Conservation (phyloP, 345 rosid genomes). For the Gossypium mustelinum region DNA sequence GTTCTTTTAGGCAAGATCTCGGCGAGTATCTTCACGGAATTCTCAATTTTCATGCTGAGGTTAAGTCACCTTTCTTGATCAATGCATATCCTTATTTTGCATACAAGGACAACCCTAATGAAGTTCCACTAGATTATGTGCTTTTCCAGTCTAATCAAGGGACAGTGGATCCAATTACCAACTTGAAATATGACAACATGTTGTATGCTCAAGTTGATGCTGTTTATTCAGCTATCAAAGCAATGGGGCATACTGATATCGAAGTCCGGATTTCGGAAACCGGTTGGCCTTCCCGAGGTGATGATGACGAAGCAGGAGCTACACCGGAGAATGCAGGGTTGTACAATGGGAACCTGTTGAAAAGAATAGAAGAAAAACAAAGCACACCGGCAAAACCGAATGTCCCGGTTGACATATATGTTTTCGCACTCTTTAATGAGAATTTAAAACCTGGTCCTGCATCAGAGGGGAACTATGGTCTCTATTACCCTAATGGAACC, state of each 20-base stretch:
- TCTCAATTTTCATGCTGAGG: constrained; percentile 57
- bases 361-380: constrained; percentile 41
- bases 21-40: constrained; percentile 45
- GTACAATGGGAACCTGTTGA: constrained; percentile 67
- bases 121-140: constrained; percentile 59
- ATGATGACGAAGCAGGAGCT: constrained; percentile 68
- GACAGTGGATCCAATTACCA: constrained; percentile 49
- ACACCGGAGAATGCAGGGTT: constrained; percentile 65
- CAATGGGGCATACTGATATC: constrained; percentile 60
- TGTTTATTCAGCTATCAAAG: constrained; percentile 66
- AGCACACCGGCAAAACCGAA: constrained; percentile 78
- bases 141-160: constrained; percentile 80
- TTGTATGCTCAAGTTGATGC: constrained; percentile 93
- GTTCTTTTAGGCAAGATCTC: constrained; percentile 56
- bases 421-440: constrained; percentile 91
- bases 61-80: constrained; percentile 66
- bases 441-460: constrained; percentile 75
- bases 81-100: constrained; percentile 93
- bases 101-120: constrained; percentile 52
- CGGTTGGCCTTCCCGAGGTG: constrained; percentile 95
- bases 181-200: constrained; percentile 83
- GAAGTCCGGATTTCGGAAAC: constrained; percentile 78
- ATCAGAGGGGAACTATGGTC: constrained; percentile 92
- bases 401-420: constrained; percentile 54
- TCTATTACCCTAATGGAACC: constrained; percentile 65